Conservation (phyloP, 768 basidiomycete species). For the Lanmaoa pseudosensibilis region DNA sequence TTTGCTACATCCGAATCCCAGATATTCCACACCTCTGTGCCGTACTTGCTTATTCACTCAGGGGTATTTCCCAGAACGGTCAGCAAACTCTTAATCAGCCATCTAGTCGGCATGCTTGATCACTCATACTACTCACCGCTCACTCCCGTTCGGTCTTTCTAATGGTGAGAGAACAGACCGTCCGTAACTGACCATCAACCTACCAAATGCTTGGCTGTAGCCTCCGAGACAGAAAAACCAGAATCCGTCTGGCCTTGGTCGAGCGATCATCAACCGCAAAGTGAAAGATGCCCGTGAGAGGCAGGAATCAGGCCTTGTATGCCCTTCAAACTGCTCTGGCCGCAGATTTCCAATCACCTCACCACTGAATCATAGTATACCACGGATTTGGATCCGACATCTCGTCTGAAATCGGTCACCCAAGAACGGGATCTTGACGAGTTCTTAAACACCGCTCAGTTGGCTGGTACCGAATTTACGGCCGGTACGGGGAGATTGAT, state of each 20-base stretch:
- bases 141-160: neutral
- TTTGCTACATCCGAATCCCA: neutral
- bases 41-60: neutral
- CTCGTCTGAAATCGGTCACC: constrained; percentile 84
- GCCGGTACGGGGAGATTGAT: constrained; percentile 60
- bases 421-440: constrained; percentile 96
- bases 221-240: constrained; percentile 58
- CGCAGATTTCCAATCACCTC: constrained; percentile 1
- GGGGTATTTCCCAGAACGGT: constrained; percentile 15
- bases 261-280: constrained; percentile 93
- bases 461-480: constrained; percentile 94
- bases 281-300: constrained; percentile 40
- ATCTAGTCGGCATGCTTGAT: neutral
- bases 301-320: constrained; percentile 58
- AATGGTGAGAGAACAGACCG: constrained; percentile 13
- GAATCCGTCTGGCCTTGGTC: constrained; percentile 83
- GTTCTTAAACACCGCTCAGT: constrained; percentile 90
- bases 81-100: constrained; percentile 20
- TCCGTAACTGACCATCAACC: neutral
- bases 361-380: constrained; percentile 52
- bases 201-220: constrained; percentile 29
- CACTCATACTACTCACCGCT: neutral
- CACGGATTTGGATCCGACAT: constrained; percentile 67
- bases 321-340: constrained; percentile 23
- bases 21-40: neutral